Evolutionary conservation across 2,329 filamentous ascomycete genomes (phyloP).

Genomic region (Aspergillus quadricinctus): DNA sequence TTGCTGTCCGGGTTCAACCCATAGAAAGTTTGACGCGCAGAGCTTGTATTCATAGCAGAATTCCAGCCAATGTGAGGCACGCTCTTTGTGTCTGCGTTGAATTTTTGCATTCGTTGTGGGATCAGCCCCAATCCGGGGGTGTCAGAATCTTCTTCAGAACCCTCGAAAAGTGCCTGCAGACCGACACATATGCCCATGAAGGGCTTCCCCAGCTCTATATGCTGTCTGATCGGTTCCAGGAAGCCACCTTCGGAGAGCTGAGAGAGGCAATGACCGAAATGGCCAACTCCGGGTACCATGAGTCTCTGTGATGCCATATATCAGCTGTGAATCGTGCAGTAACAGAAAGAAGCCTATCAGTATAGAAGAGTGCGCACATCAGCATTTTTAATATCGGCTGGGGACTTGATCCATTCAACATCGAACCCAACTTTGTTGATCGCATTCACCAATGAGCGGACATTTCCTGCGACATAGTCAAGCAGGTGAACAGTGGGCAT

Average conservation of each 20-base stretch:
- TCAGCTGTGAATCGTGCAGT: neutral
- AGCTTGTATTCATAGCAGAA: constrained; percentile 60
- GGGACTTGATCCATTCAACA: constrained; percentile 85
- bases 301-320: constrained; percentile 61
- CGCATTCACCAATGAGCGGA: constrained; percentile 92
- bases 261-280: constrained; percentile 92
- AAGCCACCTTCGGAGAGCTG: constrained; percentile 81
- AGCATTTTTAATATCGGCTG: constrained; percentile 77
- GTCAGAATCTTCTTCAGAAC: constrained; percentile 71
- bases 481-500: constrained; percentile 52
- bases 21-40: constrained; percentile 60
- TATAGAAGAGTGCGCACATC: constrained; percentile 56
- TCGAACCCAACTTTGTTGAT: constrained; percentile 93
- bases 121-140: constrained; percentile 74
- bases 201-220: constrained; percentile 87
- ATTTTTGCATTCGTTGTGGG: constrained; percentile 66
- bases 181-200: constrained; percentile 99
- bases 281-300: constrained; percentile 92
- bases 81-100: constrained; percentile 72
- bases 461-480: constrained; percentile 93
- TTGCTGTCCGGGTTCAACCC: constrained; percentile 77
- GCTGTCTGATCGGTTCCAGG: constrained; percentile 72
- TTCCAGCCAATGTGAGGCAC: constrained; percentile 99
- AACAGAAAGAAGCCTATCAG: neutral
- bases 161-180: constrained; percentile 81